Percentiles rank a stretch among this genome's conserved stretches.
phyloP scores from a whole-genome alignment of 1,284 basidiomycete species.

The Golubevia pallescens region DNA sequence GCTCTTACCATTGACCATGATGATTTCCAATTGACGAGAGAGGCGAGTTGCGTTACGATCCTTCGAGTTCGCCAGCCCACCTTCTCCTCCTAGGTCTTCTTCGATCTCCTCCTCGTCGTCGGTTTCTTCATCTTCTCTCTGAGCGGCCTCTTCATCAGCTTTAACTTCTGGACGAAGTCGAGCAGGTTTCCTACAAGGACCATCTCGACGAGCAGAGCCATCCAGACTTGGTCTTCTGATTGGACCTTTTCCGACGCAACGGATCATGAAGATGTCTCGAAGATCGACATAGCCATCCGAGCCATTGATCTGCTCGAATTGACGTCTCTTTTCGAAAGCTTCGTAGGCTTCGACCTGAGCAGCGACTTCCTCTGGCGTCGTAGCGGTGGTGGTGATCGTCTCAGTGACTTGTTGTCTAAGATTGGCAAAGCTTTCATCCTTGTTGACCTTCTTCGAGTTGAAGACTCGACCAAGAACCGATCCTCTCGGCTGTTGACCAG shows the following conservation, averaged over 20 bases:
- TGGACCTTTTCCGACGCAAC: constrained; percentile 67
- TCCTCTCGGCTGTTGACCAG: constrained; percentile 7
- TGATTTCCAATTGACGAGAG: constrained; percentile 77
- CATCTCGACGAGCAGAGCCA: constrained; percentile 4
- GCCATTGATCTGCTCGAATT: constrained; percentile 72
- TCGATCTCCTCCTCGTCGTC: constrained; percentile 68
- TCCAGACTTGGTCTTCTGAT: constrained; percentile 34
- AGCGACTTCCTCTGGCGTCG: constrained; percentile 32
- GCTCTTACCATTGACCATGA: constrained; percentile 74
- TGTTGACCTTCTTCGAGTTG: constrained; percentile 9
- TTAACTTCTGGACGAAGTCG: constrained; percentile 4
- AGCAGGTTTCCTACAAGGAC: neutral
- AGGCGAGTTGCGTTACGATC: constrained; percentile 69
- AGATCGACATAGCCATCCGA: constrained; percentile 76
- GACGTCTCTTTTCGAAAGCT: constrained; percentile 67
- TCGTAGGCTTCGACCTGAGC: constrained; percentile 39
- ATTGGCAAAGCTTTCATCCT: constrained; percentile 56
- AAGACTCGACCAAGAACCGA: constrained; percentile 8
- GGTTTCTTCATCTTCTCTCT: constrained; percentile 66
- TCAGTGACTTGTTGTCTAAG: constrained; percentile 55
- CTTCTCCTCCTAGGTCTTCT: constrained; percentile 75
- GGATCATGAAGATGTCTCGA: constrained; percentile 72
- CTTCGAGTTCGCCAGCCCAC: constrained; percentile 68
- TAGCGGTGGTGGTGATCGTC: constrained; percentile 31
- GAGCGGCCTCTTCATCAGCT: constrained; percentile 64